Evolutionary conservation across 2,329 filamentous ascomycete species (phyloP).

Genomic region (Colletotrichum sp.): DNA sequence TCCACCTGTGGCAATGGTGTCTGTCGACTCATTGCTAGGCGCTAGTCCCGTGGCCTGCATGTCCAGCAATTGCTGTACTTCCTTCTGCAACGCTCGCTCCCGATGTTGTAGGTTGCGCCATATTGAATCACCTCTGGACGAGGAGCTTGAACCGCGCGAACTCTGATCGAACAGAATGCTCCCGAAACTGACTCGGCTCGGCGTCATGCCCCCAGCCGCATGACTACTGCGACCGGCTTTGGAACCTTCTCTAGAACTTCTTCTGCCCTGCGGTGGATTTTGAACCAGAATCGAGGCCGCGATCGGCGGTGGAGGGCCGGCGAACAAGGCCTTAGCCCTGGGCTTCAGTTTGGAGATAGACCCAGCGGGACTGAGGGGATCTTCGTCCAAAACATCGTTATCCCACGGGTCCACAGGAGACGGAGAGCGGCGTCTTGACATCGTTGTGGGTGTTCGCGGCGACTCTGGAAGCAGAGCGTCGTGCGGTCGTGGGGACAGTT

Average conservation of each 20-base stretch:
- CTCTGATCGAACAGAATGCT: slow-evolving; percentile 45
- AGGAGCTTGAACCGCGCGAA: slow-evolving; percentile 22
- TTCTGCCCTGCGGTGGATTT: background rate
- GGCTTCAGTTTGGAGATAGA: slow-evolving; percentile 36
- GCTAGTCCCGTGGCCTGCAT: slow-evolving; percentile 51
- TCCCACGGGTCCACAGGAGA: slow-evolving; percentile 14
- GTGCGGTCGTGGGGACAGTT: slow-evolving; percentile 41
- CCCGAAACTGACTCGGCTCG: slow-evolving; percentile 26
- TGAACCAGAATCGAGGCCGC: slow-evolving; percentile 45
- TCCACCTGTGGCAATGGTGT: slow-evolving; percentile 21
- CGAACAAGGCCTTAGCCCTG: slow-evolving; percentile 43
- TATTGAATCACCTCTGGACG: slow-evolving; percentile 40
- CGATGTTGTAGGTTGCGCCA: slow-evolving; percentile 53
- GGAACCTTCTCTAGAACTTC: background rate
- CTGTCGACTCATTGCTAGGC: slow-evolving; percentile 33
- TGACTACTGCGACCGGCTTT: background rate
- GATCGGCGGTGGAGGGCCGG: slow-evolving; percentile 57
- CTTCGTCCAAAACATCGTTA: background rate
- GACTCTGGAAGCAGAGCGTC: slow-evolving; percentile 28
- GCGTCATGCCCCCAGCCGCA: background rate
- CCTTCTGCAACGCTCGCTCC: slow-evolving; percentile 49
- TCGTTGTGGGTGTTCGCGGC: slow-evolving; percentile 20
- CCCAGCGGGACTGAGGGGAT: slow-evolving; percentile 27
- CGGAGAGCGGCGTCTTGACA: slow-evolving; percentile 5
- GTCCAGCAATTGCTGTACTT: slow-evolving; percentile 55